phyloP scores from a whole-genome alignment of 2,329 filamentous ascomycete species.

The Davidsoniella virescens region DNA sequence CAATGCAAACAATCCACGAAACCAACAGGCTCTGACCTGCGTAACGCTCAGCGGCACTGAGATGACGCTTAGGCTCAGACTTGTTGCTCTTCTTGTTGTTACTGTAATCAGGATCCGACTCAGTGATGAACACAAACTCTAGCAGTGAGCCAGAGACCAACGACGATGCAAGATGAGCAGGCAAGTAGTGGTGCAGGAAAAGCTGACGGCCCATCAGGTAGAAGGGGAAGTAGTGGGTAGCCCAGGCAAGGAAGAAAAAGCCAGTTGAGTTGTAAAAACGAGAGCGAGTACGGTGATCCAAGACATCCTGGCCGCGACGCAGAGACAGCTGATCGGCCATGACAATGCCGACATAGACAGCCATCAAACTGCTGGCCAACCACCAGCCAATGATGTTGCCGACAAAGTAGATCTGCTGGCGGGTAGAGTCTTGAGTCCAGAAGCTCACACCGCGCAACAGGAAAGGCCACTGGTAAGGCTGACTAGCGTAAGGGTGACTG shows the following conservation, averaged over 20 bases:
- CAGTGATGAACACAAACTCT: constrained; percentile 91
- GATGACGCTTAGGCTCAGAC: constrained; percentile 38
- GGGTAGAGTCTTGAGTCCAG: constrained; percentile 93
- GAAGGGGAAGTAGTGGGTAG: constrained; percentile 92
- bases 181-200: constrained; percentile 95
- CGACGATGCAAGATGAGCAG: constrained; percentile 78
- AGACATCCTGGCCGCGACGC: constrained; percentile 78
- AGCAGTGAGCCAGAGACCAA: constrained; percentile 81
- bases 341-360: constrained; percentile 83
- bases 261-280: constrained; percentile 96
- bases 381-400: constrained; percentile 97
- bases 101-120: constrained; percentile 22
- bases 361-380: constrained; percentile 80
- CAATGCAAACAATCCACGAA: constrained; percentile 61
- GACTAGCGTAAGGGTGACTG: constrained; percentile 88
- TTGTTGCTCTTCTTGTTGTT: constrained; percentile 25
- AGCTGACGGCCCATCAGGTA: constrained; percentile 96
- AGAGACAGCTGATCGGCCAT: constrained; percentile 87
- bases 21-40: constrained; percentile 59
- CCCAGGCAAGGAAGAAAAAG: constrained; percentile 98
- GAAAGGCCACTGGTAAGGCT: constrained; percentile 96
- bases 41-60: constrained; percentile 69
- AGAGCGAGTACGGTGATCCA: constrained; percentile 86
- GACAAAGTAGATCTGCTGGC: constrained; percentile 95
- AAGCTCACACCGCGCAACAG: constrained; percentile 93